Base-by-base conservation (phyloP, 306 rosid species). In the Quercus wislizeni region DNA sequence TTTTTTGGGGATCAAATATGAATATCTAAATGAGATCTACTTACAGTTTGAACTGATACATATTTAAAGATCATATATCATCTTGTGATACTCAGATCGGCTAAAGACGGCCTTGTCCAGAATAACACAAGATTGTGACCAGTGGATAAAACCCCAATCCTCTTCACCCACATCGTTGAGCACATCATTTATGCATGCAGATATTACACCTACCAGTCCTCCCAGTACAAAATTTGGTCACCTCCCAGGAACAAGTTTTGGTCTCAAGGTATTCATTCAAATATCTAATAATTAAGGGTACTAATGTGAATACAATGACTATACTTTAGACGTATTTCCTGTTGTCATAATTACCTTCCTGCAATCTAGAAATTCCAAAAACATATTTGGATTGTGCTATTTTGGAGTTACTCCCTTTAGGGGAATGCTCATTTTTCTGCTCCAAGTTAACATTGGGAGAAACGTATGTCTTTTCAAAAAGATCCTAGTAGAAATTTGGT, bases 61-160 rank as follows among this genome's bases (percentile, higher is more conserved):
- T 78, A 61, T 55, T 76, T 75, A 68, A 68, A 71, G 41, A 77
- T 65, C 25, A 43, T 71, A 78, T 83, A 74, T 85, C 75, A 30
- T 88, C 52, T 61, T 85, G 43, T 85, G 79, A 86, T 85, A 69
- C 71, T 56, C 87, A 96, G 99, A 89, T 89, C 90, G 90, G 78
- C 90, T 96, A 86, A 93, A 85, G 88, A 83, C 91, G 58, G 99
- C 99, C 62, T 87, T 93, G 78, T 90, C 93, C 55, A 92, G 96
- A 87, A 89, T 91, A 85, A 77, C 83, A 21, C 92, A 96, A 80
- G 97, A 96, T 76, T 88, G 97, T 76, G 97, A 96, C 41, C 98
- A 91, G 86, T 93, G 93, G 99, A 88, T 87, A 73, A 91, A 81
- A 82, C 35, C 87, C 69, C 78, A 80, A 27, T 81, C 90, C 21